Percentiles rank a stretch among this genome's conserved stretches.
Conservation (phyloP, 495 filamentous ascomycete genomes). For the Cenococcum geophilum region DNA sequence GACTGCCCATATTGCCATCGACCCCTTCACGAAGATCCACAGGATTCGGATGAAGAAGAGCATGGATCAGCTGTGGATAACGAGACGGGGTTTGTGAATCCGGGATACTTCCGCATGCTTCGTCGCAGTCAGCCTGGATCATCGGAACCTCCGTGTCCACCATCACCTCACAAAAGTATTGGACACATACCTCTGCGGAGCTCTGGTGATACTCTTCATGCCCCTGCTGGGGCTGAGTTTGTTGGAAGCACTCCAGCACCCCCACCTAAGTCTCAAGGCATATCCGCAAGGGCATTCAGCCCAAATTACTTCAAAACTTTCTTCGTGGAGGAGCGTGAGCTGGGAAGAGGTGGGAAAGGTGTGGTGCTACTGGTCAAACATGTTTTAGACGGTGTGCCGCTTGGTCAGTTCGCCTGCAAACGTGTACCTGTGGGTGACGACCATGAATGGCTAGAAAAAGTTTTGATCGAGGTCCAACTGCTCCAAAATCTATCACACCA, state of each 20-base stretch:
- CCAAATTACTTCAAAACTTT: constrained; percentile 86
- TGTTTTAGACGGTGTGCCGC: constrained; percentile 75
- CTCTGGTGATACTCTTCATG: constrained; percentile 1
- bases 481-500: constrained; percentile 86
- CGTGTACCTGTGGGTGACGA: constrained; percentile 91
- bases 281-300: constrained; percentile 79
- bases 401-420: constrained; percentile 94
- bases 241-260: constrained; percentile 44
- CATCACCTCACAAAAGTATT: constrained; percentile 50
- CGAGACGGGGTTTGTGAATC: constrained; percentile 70
- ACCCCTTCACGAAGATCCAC: constrained; percentile 53
- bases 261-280: constrained; percentile 54
- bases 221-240: constrained; percentile 47
- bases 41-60: constrained; percentile 35
- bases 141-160: constrained; percentile 43
- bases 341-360: constrained; percentile 88
- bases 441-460: constrained; percentile 91
- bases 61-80: constrained; percentile 11
- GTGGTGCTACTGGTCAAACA: constrained; percentile 89
- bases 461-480: constrained; percentile 85
- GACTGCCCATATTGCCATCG: constrained; percentile 87
- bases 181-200: constrained; percentile 42
- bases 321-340: constrained; percentile 78
- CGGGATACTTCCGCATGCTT: constrained; percentile 91
- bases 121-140: constrained; percentile 54